These are phyloP conservation scores for Tricholoma furcatifolium DNA, from an alignment of 768 basidiomycete species.

Conservation along the genomic window DNA sequence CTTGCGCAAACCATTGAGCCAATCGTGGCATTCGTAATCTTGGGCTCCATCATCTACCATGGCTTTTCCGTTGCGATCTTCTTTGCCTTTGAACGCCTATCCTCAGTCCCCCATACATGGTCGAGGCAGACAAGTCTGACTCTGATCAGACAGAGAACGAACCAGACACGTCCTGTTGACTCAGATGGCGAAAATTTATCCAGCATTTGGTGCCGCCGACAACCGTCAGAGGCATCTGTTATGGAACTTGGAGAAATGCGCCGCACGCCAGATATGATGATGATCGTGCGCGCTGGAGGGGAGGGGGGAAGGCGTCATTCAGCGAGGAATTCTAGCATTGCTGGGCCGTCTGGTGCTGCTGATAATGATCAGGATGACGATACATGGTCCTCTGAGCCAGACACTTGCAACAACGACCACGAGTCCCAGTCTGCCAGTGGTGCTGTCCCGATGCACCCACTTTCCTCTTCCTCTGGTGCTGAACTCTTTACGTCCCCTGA, in stretches of 20 bases:
- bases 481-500: background rate
- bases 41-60: conserved; percentile 84
- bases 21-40: conserved; percentile 92
- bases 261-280: too few relatives aligned
- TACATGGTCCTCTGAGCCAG: conserved; percentile 70
- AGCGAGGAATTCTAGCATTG: conserved; percentile 10
- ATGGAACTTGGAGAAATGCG: conserved; percentile 47
- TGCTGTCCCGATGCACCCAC: background rate
- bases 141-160: conserved; percentile 78
- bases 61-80: conserved; percentile 93
- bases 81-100: conserved; percentile 93
- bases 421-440: background rate
- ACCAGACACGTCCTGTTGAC: conserved; percentile 54
- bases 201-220: too few relatives aligned
- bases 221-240: too few relatives aligned
- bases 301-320: too few relatives aligned
- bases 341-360: conserved; percentile 9
- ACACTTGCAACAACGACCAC: conserved; percentile 31
- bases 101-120: conserved; percentile 87
- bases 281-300: too few relatives aligned
- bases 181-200: too few relatives aligned
- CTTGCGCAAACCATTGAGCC: conserved; percentile 83
- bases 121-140: conserved; percentile 62
- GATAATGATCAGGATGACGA: conserved; percentile 57
- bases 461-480: background rate